Percentiles rank a stretch among this genome's conserved stretches.
Conservation (phyloP, 805 yeast genomes). For the Isabelozyma pseudorhagii region DNA sequence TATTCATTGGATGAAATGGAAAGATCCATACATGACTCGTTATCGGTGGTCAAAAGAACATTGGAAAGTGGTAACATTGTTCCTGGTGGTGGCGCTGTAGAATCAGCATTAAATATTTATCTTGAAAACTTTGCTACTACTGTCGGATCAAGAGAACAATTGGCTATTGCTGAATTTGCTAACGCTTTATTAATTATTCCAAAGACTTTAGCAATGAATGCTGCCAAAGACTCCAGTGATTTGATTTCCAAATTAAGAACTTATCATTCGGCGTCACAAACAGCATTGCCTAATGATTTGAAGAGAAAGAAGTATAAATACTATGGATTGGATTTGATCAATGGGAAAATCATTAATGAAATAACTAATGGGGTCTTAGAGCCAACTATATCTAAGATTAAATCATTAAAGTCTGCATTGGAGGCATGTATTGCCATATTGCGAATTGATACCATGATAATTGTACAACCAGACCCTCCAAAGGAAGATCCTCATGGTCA, state of each 20-base stretch:
- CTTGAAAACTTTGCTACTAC: conserved; percentile 97
- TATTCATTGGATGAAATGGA: conserved; percentile 98
- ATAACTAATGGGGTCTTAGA: conserved; percentile 84
- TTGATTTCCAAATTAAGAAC: conserved; percentile 93
- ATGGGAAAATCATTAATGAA: conserved; percentile 90
- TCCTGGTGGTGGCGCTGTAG: conserved; percentile 99
- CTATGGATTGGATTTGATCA: conserved; percentile 88
- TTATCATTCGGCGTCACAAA: conserved; percentile 92
- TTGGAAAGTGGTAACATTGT: conserved; percentile 92
- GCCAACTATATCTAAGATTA: conserved; percentile 91
- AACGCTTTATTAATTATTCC: conserved; percentile 86
- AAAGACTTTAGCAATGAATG: conserved; percentile 93
- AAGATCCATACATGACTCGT: conserved; percentile 91
- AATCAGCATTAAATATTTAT: conserved; percentile 90
- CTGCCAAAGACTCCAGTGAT: conserved; percentile 96
- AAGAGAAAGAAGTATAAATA: conserved; percentile 85
- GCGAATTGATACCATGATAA: conserved; percentile 97
- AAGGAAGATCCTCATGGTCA: conserved; percentile 91
- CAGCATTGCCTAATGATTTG: conserved; percentile 74
- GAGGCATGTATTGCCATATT: conserved; percentile 98
- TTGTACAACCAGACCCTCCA: conserved; percentile 92
- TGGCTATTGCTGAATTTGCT: conserved; percentile 98
- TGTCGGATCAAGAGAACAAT: conserved; percentile 94
- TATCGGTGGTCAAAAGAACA: conserved; percentile 92
- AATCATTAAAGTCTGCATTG: conserved; percentile 89